phyloP scores from a whole-genome alignment of 169 alveolate species.

The Cryptosporidium sp. region DNA sequence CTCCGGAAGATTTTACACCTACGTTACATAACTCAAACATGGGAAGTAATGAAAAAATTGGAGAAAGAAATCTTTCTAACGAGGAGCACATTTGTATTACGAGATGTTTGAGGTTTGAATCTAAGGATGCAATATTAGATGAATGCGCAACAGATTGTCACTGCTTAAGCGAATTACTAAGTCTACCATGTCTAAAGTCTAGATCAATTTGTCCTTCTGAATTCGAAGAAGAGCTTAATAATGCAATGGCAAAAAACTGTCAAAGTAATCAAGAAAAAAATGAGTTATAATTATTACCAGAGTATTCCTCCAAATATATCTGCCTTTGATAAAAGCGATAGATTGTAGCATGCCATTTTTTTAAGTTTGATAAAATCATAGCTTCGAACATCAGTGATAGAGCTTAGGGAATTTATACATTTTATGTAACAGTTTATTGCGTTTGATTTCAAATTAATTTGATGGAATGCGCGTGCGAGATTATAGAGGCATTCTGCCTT shows the following conservation, averaged over 20 bases:
- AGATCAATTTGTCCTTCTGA: constrained; percentile 41
- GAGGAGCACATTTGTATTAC: constrained; percentile 43
- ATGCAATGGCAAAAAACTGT: not conserved
- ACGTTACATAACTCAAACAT: constrained; percentile 16
- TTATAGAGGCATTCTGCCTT: constrained; percentile 68
- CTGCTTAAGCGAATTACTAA: constrained; percentile 55
- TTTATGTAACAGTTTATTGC: constrained; percentile 35
- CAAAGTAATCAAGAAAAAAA: not conserved
- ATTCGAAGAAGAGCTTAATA: constrained; percentile 37
- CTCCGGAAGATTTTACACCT: constrained; percentile 65
- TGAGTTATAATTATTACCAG: constrained; percentile 31
- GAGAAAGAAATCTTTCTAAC: not conserved
- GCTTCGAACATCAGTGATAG: not conserved
- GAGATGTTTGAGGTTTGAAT: constrained; percentile 66
- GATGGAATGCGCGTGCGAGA: constrained; percentile 73
- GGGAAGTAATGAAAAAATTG: not conserved
- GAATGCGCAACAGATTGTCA: constrained; percentile 61
- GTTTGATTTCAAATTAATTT: constrained; percentile 48
- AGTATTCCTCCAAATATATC: constrained; percentile 7
- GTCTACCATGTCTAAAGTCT: constrained; percentile 56
- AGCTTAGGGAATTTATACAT: constrained; percentile 22
- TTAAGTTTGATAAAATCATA: constrained; percentile 17
- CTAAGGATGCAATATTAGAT: constrained; percentile 49
- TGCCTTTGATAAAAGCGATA: constrained; percentile 25
- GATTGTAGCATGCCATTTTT: constrained; percentile 48